Percentiles rank a stretch among this genome's conserved stretches.
Evolutionary conservation across 257 asterid genomes (phyloP).

Genomic region (Cordia subcordata): DNA sequence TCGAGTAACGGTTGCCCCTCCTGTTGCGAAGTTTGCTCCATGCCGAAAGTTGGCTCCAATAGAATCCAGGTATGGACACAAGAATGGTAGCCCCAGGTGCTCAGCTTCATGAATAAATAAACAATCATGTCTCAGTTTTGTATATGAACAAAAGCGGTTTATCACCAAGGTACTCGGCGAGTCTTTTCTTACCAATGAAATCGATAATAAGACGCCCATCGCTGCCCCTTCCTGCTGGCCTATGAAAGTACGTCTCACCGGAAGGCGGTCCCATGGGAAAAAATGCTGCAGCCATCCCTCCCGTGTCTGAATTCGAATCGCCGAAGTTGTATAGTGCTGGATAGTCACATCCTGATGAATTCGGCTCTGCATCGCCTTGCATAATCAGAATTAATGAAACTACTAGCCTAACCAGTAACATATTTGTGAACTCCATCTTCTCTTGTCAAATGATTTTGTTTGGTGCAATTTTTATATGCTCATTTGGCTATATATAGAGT

Average conservation of each 20-base stretch:
- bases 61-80: slow-evolving; percentile 65
- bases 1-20: slow-evolving; percentile 61
- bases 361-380: not conserved
- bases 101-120: slow-evolving; percentile 31
- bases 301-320: slow-evolving; percentile 61
- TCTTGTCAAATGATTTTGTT: not conserved
- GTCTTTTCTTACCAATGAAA: slow-evolving; percentile 33
- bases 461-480: not conserved
- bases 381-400: not conserved
- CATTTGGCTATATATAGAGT: not conserved
- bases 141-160: not conserved
- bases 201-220: slow-evolving; percentile 64
- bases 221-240: slow-evolving; percentile 42
- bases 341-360: slow-evolving; percentile 32
- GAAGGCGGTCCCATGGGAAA: slow-evolving; percentile 34
- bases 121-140: not conserved
- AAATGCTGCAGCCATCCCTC: slow-evolving; percentile 50
- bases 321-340: slow-evolving; percentile 63
- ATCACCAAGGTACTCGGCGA: not conserved
- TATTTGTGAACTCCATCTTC: not conserved
- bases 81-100: slow-evolving; percentile 40
- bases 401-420: not conserved
- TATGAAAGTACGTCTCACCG: slow-evolving; percentile 38
- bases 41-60: slow-evolving; percentile 44
- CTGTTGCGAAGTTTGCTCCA: slow-evolving; percentile 79